Percentiles rank a stretch among this genome's conserved stretches.
phyloP scores from a whole-genome alignment of 2,329 filamentous ascomycete genomes.

The Cladosporium sphaerospermum region DNA sequence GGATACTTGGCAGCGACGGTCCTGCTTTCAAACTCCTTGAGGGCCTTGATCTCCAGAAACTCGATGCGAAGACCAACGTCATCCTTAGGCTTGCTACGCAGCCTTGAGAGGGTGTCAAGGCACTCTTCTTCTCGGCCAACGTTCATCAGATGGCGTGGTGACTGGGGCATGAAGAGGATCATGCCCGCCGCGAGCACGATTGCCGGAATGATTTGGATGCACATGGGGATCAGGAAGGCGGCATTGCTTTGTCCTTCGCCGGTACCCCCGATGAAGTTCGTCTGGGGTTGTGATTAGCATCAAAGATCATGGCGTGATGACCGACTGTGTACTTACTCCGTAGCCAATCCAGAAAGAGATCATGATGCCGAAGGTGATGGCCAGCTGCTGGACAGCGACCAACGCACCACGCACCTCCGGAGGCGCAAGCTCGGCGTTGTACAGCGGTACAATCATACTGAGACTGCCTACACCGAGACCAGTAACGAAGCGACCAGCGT shows the following conservation, averaged over 20 bases:
- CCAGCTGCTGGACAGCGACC: constrained; percentile 59
- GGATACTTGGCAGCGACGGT: constrained; percentile 63
- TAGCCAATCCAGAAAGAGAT: constrained; percentile 45
- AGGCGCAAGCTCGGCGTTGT: constrained; percentile 66
- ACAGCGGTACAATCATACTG: constrained; percentile 46
- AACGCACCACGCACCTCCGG: constrained; percentile 61
- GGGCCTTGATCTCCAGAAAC: constrained; percentile 74
- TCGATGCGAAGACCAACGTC: constrained; percentile 67
- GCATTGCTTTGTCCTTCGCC: constrained; percentile 53
- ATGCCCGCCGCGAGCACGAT: constrained; percentile 62
- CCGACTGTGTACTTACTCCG: constrained; percentile 22
- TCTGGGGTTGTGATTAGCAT: constrained; percentile 20
- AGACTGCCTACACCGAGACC: constrained; percentile 67
- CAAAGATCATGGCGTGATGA: background rate
- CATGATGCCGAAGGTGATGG: constrained; percentile 51
- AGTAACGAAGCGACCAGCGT: constrained; percentile 60
- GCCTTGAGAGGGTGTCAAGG: constrained; percentile 53
- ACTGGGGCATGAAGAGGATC: constrained; percentile 59
- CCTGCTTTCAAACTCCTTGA: constrained; percentile 70
- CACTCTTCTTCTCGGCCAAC: constrained; percentile 64
- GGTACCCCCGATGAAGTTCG: constrained; percentile 49
- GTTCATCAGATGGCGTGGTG: constrained; percentile 68
- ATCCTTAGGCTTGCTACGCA: constrained; percentile 56
- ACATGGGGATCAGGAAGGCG: constrained; percentile 63
- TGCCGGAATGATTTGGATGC: constrained; percentile 58